These are phyloP conservation scores for Diaporthe eres DNA, from an alignment of 2,329 filamentous ascomycete genomes.

Conservation along the genomic window DNA sequence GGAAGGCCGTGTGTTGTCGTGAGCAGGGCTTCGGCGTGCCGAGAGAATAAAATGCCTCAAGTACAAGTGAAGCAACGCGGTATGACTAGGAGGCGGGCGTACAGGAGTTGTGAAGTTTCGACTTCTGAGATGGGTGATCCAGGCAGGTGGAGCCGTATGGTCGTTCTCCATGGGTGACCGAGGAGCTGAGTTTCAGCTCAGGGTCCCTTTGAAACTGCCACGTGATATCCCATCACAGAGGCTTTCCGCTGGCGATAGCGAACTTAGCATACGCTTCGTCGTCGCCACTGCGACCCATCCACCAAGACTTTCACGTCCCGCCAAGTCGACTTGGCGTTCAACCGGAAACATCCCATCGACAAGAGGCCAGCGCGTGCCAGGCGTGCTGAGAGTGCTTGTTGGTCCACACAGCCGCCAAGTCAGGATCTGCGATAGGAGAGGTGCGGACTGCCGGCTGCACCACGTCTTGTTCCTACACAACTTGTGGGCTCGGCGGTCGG, in stretches of 20 bases:
- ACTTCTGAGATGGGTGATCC: slow-evolving; percentile 41
- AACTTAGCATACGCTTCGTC: background rate
- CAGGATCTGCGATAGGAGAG: slow-evolving; percentile 26
- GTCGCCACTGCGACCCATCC: slow-evolving; percentile 32
- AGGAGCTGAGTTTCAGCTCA: slow-evolving; percentile 39
- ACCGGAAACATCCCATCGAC: slow-evolving; percentile 17
- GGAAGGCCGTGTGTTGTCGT: slow-evolving; percentile 20
- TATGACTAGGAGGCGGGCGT: slow-evolving; percentile 29
- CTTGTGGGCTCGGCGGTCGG: slow-evolving; percentile 17
- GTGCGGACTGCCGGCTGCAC: slow-evolving; percentile 28
- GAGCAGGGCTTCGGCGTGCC: slow-evolving; percentile 21
- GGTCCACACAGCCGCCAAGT: slow-evolving; percentile 34
- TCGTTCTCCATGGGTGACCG: slow-evolving; percentile 38
- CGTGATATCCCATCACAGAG: slow-evolving; percentile 21
- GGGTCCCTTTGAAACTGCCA: slow-evolving; percentile 34
- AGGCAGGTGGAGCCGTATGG: slow-evolving; percentile 38
- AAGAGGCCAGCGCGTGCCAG: slow-evolving; percentile 26
- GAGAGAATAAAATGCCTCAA: slow-evolving; percentile 41
- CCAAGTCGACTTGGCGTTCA: slow-evolving; percentile 36
- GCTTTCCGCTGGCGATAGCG: slow-evolving; percentile 20
- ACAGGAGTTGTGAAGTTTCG: slow-evolving; percentile 39
- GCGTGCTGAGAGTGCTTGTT: slow-evolving; percentile 31
- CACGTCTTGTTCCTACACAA: slow-evolving; percentile 9
- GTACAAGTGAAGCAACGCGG: slow-evolving; percentile 23
- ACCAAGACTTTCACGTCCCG: slow-evolving; percentile 34